Evolutionary conservation across 176 grass and related monocot species (phyloP), one percentile per base, ranked within the genome.

Genomic region (Phyllostachys edulis): DNA sequence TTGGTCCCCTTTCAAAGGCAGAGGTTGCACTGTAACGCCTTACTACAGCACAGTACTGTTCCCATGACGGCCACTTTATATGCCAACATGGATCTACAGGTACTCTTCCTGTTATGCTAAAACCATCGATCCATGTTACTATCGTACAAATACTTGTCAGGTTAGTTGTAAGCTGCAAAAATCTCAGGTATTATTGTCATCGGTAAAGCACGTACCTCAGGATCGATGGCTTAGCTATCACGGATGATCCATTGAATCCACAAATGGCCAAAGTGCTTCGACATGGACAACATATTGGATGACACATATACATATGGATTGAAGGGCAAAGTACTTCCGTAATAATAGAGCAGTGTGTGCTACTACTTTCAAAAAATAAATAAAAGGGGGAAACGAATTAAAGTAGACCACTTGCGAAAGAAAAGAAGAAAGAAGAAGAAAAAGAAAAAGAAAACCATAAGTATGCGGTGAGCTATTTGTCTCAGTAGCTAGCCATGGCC

Each of bases 31-130:
- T 87, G 88, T 62, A 8, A 73, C 42, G 20, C 29, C 67, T 14
- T 16, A 90, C 79, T 40, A 17, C 46, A 24, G 44, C 49, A 90
- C 79, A 90, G 88, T 73, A 18, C 59, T 26, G 63, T 39, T 76
- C 21, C 59, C 63, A 36, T 38, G 71, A 80, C 51, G 62, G 18
- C 0, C 7, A 63, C 14, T 18, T 74, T 45, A 15, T 32, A 42
- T 55, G 54, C 52, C 26, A 27, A 24, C 29, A 57, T 40, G 21
- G 4, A 61, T 62, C 34, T 42, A 60, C 52, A 64, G 20, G 7
- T 12, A 54, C 21, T 20, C 7, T 27, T 55, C 64, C 20, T 41
- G 18, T 15, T 76, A 60, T 56, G 54, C 34, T 23, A 76, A 57
- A 59, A 20, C 11, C 47, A 27, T 56, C 47, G 20, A 45, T 47